Base-by-base conservation (phyloP, 2,329 filamentous ascomycete species). In the Fusarium veterinarium region DNA sequence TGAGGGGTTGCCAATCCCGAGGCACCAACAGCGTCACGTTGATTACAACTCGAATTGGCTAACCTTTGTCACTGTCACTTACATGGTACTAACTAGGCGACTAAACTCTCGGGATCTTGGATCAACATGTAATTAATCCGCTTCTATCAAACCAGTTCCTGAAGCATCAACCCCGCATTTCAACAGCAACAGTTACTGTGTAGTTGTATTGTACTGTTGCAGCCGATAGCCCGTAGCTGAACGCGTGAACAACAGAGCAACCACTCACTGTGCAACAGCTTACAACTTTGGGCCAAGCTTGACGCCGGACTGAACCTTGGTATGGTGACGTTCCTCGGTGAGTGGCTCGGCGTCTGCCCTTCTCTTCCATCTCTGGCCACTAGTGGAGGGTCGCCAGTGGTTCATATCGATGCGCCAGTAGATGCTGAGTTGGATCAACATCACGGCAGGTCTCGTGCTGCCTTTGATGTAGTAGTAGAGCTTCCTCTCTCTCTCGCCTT, bases 321-420 rank as follows among this genome's bases (percentile, higher is more conserved):
- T 61, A 71, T 73, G 67, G 64, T 65, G 71, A 71, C 67, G 49
- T 68, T 52, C 46, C 62, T 77, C 69, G 69, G 68, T 76, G 75
- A 76, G 62, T 76, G 75, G 72, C 60, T 71, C 72, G 67, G 42
- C 64, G 59, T 60, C 60, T 62, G 49, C 61, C 55, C 48, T 69
- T 55, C 60, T 66, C 67, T 49, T 71, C 63, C 63, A 30, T 53
- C 65, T 76, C 48, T 62, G 61, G 65, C 38, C 59, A 42, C 38
- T 76, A 74, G 62, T 79, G 78, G 78, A 79, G 78, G 78, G 78
- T 79, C 69, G 72, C 74, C 77, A 79, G 71, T 79, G 78, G 78
- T 72, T 70, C 73, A 70, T 69, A 78, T 63, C 62, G 46, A 56
- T 58, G 60, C 59, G 48, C 67, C 71, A 61, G 58, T 67, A 52